phyloP scores from a whole-genome alignment of 2,329 filamentous ascomycete genomes.

The Orbilia quercus region DNA sequence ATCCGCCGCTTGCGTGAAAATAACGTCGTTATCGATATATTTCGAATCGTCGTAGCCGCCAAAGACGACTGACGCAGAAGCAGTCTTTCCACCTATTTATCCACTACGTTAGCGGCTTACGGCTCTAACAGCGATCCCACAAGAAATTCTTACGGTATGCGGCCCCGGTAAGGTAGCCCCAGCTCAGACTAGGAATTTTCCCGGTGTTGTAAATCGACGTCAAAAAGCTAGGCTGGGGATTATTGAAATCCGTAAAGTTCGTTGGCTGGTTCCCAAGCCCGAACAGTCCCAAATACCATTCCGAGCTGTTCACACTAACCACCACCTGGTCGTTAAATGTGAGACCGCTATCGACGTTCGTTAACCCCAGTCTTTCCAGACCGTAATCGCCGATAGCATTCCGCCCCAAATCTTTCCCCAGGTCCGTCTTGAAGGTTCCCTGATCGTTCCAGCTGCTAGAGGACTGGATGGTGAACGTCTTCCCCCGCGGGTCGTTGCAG shows the following conservation, averaged over 20 bases:
- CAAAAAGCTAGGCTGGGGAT: conserved; percentile 47
- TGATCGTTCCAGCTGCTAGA: conserved; percentile 37
- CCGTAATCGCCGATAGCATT: conserved; percentile 45
- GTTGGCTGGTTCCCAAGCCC: conserved; percentile 50
- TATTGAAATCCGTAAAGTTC: conserved; percentile 50
- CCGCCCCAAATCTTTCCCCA: conserved; percentile 40
- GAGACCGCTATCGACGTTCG: conserved; percentile 23
- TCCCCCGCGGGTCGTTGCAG: conserved; percentile 35
- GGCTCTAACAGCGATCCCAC: not conserved
- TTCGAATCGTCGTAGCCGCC: conserved; percentile 44
- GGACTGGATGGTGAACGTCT: conserved; percentile 19
- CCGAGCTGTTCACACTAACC: conserved; percentile 18
- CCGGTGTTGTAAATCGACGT: conserved; percentile 42
- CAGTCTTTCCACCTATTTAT: conserved; percentile 26
- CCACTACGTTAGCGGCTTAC: not conserved
- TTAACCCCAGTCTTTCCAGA: conserved; percentile 37
- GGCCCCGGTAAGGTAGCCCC: conserved; percentile 49
- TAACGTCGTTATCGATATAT: conserved; percentile 39
- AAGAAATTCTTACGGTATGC: conserved; percentile 29
- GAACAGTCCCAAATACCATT: conserved; percentile 46
- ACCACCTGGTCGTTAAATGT: conserved; percentile 44
- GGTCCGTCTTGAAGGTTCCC: conserved; percentile 39
- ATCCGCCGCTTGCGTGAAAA: conserved; percentile 40
- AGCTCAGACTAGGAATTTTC: conserved; percentile 47
- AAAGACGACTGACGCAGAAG: conserved; percentile 25